Base-by-base conservation (phyloP, 306 rosid species). In the Geum urbanum region DNA sequence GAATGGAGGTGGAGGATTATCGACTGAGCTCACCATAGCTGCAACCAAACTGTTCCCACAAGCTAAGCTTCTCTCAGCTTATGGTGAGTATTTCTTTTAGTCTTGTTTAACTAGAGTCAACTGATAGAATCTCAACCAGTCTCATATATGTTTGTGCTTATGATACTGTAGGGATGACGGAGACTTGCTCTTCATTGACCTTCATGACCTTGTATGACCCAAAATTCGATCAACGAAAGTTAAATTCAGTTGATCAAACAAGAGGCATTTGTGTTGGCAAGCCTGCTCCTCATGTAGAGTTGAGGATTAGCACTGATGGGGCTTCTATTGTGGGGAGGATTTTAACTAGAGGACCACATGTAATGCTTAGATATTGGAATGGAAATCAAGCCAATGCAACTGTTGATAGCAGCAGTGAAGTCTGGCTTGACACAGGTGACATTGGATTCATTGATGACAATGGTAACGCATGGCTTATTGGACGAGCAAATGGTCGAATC, bases 361-460 rank as follows among this genome's bases (percentile, higher is more conserved):
- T 79, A 55, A 94, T 94, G 99, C 84, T 91, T 60, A 49, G 86
- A 54, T 91, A 94, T 75, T 94, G 96, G 94, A 84, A 77, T 22
- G 86, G 79, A 84, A 80, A 24, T 81, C 76, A 49, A 50, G 20
- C 80, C 72, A 79, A 69, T 63, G 44, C 85, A 41, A 66, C 45
- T 59, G 20, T 75, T 20, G 73, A 73, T 45, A 73, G 65, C 67
- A n/a, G 58, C 55, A 72, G 50, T 56, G 86, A 80, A 55, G 78
- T 24, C 18, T 90, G 99, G 99, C 82, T 94, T 45, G 97, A 94
- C 85, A 91, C 97, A 16, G 95, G 97, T 52, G 99, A 94, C 78
- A 77, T 86, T 70, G 97, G 99, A 37, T 94, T 80, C 6, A 62
- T 88, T 60, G 97, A 94, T 67, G 71, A 74, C 48, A 8, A 59